Evolutionary conservation across 768 basidiomycete genomes (phyloP).

Genomic region (Leccinellum rugosiceps): DNA sequence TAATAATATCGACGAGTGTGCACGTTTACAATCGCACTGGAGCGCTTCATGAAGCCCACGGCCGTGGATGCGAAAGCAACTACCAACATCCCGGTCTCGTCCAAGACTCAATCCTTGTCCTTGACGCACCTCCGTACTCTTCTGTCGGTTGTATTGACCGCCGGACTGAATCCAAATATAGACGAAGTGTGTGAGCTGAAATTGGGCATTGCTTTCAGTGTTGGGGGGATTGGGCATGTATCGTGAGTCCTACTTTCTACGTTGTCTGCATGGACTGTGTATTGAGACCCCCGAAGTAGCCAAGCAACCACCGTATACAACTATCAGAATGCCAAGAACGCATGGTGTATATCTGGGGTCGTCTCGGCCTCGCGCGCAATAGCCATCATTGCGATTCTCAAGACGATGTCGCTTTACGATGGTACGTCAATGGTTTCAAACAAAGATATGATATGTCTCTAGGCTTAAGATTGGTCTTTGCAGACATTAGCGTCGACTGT

Average conservation of each 20-base stretch:
- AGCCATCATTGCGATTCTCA: constrained; percentile 62
- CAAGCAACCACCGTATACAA: constrained; percentile 43
- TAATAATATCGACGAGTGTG: constrained; percentile 36
- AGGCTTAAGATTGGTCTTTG: neutral
- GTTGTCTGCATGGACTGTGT: neutral
- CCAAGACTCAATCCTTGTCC: constrained; percentile 34
- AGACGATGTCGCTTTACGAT: constrained; percentile 70
- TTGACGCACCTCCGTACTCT: constrained; percentile 56
- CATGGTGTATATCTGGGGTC: constrained; percentile 73
- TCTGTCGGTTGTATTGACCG: constrained; percentile 64
- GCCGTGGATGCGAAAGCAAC: constrained; percentile 50
- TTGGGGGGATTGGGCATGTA: constrained; percentile 42
- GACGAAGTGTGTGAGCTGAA: constrained; percentile 64
- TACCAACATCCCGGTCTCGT: constrained; percentile 43
- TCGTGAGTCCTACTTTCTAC: constrained; percentile 37
- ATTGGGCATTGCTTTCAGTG: constrained; percentile 45
- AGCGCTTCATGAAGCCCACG: constrained; percentile 48
- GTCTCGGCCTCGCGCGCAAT: constrained; percentile 71
- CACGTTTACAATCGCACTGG: constrained; percentile 48
- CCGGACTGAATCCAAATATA: constrained; percentile 64
- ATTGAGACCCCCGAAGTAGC: constrained; percentile 8
- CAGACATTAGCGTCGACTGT: constrained; percentile 67
- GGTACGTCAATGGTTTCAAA: constrained; percentile 37
- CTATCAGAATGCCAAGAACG: constrained; percentile 34
- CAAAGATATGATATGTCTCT: neutral